phyloP scores from a whole-genome alignment of 805 yeast genomes.

The Myxozyma kluyveri region DNA sequence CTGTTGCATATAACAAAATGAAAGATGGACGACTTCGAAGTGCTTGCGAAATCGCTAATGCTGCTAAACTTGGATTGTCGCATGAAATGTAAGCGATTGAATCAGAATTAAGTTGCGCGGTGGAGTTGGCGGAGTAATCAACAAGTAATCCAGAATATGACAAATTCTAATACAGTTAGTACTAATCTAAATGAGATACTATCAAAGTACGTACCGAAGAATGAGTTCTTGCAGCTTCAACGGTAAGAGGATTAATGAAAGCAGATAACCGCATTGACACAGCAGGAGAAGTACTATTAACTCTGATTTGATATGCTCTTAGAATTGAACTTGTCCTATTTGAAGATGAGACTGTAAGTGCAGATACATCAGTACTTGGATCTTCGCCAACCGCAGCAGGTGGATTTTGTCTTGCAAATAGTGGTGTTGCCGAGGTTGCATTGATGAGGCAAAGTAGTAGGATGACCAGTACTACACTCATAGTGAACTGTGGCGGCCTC shows the following conservation, averaged over 20 bases:
- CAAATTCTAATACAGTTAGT: slow-evolving; percentile 15
- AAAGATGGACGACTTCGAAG: slow-evolving; percentile 10
- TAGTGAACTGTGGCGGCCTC: no score
- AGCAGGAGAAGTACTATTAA: slow-evolving; percentile 4
- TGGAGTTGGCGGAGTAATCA: slow-evolving; percentile 16
- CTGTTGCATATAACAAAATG: slow-evolving; percentile 20
- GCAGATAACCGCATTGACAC: slow-evolving; percentile 8
- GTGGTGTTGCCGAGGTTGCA: no score
- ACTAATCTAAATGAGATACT: neutral
- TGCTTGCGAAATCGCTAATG: slow-evolving; percentile 18
- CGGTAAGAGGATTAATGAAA: slow-evolving; percentile 17
- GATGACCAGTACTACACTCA: no score
- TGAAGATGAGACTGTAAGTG: slow-evolving; percentile 8
- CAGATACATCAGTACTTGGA: slow-evolving; percentile 3
- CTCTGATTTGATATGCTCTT: slow-evolving; percentile 10
- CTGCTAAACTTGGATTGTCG: slow-evolving; percentile 16
- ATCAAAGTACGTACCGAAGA: slow-evolving; percentile 9
- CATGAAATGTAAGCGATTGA: slow-evolving; percentile 27
- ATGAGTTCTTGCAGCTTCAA: slow-evolving; percentile 15
- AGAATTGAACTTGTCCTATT: slow-evolving; percentile 12
- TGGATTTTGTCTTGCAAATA: no score
- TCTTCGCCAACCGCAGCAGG: slow-evolving; percentile 5
- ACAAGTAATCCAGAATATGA: slow-evolving; percentile 18
- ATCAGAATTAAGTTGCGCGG: slow-evolving; percentile 5
- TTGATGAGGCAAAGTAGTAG: no score